Conservation (phyloP, 768 basidiomycete species). For the Lactarius tabidus region DNA sequence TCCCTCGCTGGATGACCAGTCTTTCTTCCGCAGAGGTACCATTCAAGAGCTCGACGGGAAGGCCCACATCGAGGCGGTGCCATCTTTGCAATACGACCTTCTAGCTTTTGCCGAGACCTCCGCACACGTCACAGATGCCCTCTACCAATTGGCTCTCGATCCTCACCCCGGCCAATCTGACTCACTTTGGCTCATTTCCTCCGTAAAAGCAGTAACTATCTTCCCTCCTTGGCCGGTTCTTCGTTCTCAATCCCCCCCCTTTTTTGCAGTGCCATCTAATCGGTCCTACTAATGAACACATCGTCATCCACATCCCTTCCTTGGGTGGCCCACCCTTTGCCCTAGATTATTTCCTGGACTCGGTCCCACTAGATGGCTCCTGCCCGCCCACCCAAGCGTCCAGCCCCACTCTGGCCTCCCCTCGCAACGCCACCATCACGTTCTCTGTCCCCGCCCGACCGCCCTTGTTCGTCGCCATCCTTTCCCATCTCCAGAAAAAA, state of each 20-base stretch:
- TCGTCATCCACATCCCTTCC: conserved; percentile 51
- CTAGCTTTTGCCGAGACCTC: conserved; percentile 37
- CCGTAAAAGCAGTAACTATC: conserved; percentile 56
- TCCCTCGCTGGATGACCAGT: conserved; percentile 36
- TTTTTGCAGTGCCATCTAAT: conserved; percentile 60
- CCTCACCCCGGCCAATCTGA: conserved; percentile 41
- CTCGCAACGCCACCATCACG: conserved; percentile 50
- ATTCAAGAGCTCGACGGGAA: conserved; percentile 34
- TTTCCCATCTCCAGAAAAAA: conserved; percentile 6
- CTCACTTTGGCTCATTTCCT: conserved; percentile 52
- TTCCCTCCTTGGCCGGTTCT: conserved; percentile 13
- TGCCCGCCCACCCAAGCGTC: conserved; percentile 41
- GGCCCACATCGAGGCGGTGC: conserved; percentile 38
- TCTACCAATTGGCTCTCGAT: conserved; percentile 72
- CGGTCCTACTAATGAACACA: conserved; percentile 48
- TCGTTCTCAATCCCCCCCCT: conserved; percentile 7
- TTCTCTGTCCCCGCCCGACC: conserved; percentile 46
- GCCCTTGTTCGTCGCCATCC: conserved; percentile 46
- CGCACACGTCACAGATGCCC: conserved; percentile 38
- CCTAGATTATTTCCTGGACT: conserved; percentile 67
- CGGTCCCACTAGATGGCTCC: conserved; percentile 63
- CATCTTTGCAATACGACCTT: conserved; percentile 47
- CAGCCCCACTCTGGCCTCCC: conserved; percentile 15
- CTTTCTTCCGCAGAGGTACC: conserved; percentile 42
- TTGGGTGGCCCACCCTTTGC: conserved; percentile 50